phyloP scores from a whole-genome alignment of 2,329 filamentous ascomycete species.

The Penicillium sp. region DNA sequence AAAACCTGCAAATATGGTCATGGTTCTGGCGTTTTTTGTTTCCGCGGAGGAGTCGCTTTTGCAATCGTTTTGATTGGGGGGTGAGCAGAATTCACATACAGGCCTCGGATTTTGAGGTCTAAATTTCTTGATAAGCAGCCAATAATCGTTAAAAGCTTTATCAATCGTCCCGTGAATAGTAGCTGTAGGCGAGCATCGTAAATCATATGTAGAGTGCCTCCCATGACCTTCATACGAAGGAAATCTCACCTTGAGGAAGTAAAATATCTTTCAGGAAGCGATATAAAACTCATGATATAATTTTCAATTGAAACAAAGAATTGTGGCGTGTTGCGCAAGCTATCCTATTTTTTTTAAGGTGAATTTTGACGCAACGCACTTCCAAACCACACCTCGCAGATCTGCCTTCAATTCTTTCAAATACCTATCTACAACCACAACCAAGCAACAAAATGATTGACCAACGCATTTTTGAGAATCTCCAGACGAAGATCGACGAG shows the following conservation, averaged over 20 bases:
- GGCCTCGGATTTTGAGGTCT: neutral
- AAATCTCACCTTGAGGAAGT: neutral
- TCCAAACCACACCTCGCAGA: conserved; percentile 8
- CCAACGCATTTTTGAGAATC: conserved; percentile 78
- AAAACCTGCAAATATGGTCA: conserved; percentile 3
- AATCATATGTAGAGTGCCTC: neutral
- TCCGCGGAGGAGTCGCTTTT: neutral
- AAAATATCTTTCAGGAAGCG: neutral
- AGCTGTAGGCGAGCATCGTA: neutral
- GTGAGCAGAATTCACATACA: neutral
- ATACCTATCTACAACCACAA: conserved; percentile 5
- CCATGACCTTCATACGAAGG: neutral
- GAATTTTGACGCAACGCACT: conserved; percentile 19
- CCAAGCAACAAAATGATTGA: conserved; percentile 61
- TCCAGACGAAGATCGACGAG: conserved; percentile 87
- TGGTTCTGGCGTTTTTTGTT: conserved; percentile 7
- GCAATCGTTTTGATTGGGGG: neutral
- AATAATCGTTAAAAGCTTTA: neutral
- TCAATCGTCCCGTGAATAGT: neutral
- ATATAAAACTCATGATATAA: neutral
- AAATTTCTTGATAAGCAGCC: neutral
- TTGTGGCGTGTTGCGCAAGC: neutral
- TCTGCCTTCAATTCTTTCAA: conserved; percentile 8
- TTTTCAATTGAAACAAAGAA: neutral
- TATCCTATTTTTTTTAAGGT: neutral